Evolutionary conservation across 163 green algal species (phyloP).

Genomic region (Volvox carteri): DNA sequence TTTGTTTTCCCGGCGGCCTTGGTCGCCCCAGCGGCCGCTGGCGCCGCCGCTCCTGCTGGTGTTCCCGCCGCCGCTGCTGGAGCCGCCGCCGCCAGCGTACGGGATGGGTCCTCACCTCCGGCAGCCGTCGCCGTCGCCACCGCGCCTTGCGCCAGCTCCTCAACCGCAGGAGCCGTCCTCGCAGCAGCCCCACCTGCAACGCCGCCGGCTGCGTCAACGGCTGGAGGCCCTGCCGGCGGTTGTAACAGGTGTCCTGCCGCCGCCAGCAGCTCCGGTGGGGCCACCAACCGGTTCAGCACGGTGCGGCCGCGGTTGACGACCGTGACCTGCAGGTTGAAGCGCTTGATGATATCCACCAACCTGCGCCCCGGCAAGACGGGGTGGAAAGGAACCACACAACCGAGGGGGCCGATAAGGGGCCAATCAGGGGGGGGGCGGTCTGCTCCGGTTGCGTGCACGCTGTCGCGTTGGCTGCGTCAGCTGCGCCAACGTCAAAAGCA

Average conservation of each 20-base stretch:
- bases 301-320: conserved; percentile 47
- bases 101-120: neutral
- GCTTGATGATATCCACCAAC: conserved; percentile 54
- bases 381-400: no score
- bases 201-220: neutral
- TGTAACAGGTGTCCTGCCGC: neutral
- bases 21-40: neutral
- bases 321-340: conserved; percentile 53
- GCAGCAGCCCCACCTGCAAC: neutral
- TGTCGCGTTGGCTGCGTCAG: no score
- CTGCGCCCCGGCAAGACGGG: no score
- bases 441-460: no score
- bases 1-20: neutral
- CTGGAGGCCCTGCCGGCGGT: neutral
- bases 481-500: no score
- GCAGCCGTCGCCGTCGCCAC: neutral
- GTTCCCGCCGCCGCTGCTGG: neutral
- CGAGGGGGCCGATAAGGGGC: neutral
- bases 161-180: neutral
- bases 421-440: neutral
- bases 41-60: neutral
- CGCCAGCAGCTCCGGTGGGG: conserved; percentile 53
- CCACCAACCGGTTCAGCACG: conserved; percentile 60
- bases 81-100: no score
- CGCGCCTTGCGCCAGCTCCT: no score